Evolutionary conservation across 768 basidiomycete species (phyloP).

Genomic region (Cantharellus anzutake): DNA sequence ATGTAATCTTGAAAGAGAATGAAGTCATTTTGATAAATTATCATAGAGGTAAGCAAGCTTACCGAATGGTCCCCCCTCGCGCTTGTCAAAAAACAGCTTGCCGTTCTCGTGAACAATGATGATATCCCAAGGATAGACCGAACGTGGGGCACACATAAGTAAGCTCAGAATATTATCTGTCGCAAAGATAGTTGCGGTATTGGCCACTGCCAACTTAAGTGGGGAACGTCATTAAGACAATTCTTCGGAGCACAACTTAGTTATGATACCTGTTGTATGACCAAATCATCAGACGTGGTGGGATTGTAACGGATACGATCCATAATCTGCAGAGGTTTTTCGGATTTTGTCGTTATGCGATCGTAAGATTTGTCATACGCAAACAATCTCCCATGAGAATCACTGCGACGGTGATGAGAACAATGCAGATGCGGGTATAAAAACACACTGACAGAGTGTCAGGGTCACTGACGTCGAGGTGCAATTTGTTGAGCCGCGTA

Average conservation of each 20-base stretch:
- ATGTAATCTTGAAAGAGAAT: constrained; percentile 39
- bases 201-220: constrained; percentile 53
- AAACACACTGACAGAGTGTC: constrained; percentile 56
- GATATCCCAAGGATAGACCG: constrained; percentile 97
- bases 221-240: not conserved
- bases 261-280: constrained; percentile 63
- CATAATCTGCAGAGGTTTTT: constrained; percentile 75
- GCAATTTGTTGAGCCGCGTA: constrained; percentile 72
- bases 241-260: constrained; percentile 6
- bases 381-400: constrained; percentile 75
- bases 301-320: constrained; percentile 96
- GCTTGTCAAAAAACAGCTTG: constrained; percentile 91
- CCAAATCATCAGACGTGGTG: constrained; percentile 92
- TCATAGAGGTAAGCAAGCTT: not conserved
- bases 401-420: constrained; percentile 26
- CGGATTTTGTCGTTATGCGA: constrained; percentile 83
- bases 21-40: not conserved
- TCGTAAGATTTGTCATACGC: constrained; percentile 91
- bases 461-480: constrained; percentile 84
- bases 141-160: constrained; percentile 89
- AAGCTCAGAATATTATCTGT: constrained; percentile 91
- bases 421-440: not conserved
- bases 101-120: constrained; percentile 86
- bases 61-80: constrained; percentile 87
- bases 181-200: constrained; percentile 72